phyloP scores from a whole-genome alignment of 2,329 filamentous ascomycete species.

The Sclerotinia subarctica region DNA sequence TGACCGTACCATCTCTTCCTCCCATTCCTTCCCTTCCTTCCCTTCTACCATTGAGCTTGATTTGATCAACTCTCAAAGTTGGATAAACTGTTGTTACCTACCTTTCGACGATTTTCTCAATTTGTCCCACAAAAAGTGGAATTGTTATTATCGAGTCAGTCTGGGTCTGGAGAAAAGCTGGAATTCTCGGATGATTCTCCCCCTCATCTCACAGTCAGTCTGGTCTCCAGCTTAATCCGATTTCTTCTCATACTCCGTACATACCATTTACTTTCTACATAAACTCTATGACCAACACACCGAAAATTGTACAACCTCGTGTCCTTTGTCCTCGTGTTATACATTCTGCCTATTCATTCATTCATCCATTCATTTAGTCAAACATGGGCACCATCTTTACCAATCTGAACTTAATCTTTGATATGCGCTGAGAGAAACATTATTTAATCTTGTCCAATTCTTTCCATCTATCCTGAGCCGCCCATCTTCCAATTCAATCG shows the following conservation, averaged over 20 bases:
- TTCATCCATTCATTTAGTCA: slow-evolving; percentile 10
- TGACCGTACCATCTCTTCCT: background rate
- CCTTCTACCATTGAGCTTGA: background rate
- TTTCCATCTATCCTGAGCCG: background rate
- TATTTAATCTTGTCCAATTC: background rate
- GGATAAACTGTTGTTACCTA: background rate
- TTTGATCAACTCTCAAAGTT: background rate
- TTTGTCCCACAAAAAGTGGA: background rate
- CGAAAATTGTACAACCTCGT: slow-evolving; percentile 12
- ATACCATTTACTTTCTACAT: background rate
- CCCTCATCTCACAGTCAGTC: slow-evolving; percentile 9
- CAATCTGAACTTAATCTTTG: background rate
- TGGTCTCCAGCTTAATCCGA: background rate
- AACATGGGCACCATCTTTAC: background rate
- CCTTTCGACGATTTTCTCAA: background rate
- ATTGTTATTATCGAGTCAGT: background rate
- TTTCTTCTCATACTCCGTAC: background rate
- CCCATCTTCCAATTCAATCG: background rate
- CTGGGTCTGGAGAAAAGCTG: background rate
- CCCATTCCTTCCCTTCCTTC: background rate
- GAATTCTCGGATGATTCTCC: background rate
- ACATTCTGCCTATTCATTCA: slow-evolving; percentile 17
- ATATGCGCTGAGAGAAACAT: background rate
- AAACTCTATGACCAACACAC: slow-evolving; percentile 11
- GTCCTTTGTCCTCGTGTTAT: slow-evolving; percentile 15